Evolutionary conservation across 306 rosid species (phyloP), one percentile per base, ranked within the genome.

Genomic region (Prunus fruticosa): DNA sequence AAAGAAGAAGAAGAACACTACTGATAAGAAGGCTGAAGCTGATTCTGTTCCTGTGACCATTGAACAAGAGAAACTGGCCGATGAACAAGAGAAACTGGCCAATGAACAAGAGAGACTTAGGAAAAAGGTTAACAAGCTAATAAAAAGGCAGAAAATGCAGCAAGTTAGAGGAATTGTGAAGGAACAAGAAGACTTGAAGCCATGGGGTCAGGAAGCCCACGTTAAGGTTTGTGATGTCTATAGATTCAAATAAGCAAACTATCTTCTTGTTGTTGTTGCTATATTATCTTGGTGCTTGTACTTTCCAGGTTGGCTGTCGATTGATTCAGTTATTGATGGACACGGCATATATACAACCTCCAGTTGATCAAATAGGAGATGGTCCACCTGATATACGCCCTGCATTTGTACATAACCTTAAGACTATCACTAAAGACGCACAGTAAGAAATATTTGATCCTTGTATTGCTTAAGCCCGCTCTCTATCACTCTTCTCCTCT

Each of bases 171-270:
- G 67, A 74, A 81, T 95, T 67, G 84, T 95, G 68, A 85, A 83
- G 63, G 83, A 78, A 62, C 87, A 73, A 10, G 92, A 90, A 78
- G 90, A 81, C 54, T 78, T 81, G 76, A 90, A 85, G 81, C 97
- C 97, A 67, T 95, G 97, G 98, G 96, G 91, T 51, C 93, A 81
- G 84, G 98, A 92, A 72, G 93, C 81, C 78, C 98, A 95, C 45
- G 96, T 82, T 62, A 95, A 95, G 98, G 98, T 90, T 63, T 85
- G 93, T 88, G n/a, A 73, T 71, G 54, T 71, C 67, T 74, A 64
- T 74, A 64, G 67, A 58, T n/a, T 50, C 34, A 57, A 76, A 53
- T 57, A 19, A 14, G 64, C 70, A 67, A 60, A 16, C 18, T 41
- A 46, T 69, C 13, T 61, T 81, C 46, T 79, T 73, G 22, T 43